Base-by-base conservation (phyloP, 1,284 basidiomycete species). In the Ustilago lituana region DNA sequence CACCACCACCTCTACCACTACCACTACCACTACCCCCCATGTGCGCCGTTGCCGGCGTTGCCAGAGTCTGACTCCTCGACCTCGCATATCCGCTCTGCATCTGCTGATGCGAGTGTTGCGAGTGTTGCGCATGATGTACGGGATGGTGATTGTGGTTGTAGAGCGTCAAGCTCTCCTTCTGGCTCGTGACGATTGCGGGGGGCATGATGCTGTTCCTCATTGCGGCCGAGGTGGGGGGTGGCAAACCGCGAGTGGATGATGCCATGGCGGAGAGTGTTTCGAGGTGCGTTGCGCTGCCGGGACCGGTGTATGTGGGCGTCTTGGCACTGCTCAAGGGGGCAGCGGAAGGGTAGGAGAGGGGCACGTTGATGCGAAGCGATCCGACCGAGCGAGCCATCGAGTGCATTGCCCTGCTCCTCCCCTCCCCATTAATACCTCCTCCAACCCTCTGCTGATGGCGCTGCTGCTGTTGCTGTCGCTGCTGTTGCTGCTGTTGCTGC, bases 81-180 rank as follows among this genome's bases (percentile, higher is more conserved):
- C 27, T 29, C n/a, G n/a, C n/a, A n/a, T n/a, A n/a, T n/a, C n/a
- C n/a, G n/a, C n/a, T n/a, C n/a, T n/a, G n/a, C n/a, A n/a, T n/a
- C 12, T 19, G 10, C 20, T 44, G 15, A 14, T 26, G 26, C 20
- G 20, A 15, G 6, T 27, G 40, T 27, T 17, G 26, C 19, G n/a
- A n/a, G n/a, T n/a, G n/a, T n/a, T n/a, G n/a, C n/a, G n/a, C n/a
- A n/a, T n/a, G n/a, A n/a, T n/a, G n/a, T n/a, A n/a, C n/a, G n/a
- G n/a, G n/a, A n/a, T 27, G 38, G 12, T 17, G 22, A 23, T 24
- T 19, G 37, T 26, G 35, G 9, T 19, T 4, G 2, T 26, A 19
- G 22, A 58, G 17, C 1, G 53, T 44, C 19, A 62, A 54, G 38
- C 32, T 41, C 20, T 68, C 65, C 22, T 61, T 61, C 44, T 68